A percentile compares a stretch with the other conserved stretches of the same genome.
phyloP scores from a whole-genome alignment of 345 rosid genomes.

The Salix viminalis region DNA sequence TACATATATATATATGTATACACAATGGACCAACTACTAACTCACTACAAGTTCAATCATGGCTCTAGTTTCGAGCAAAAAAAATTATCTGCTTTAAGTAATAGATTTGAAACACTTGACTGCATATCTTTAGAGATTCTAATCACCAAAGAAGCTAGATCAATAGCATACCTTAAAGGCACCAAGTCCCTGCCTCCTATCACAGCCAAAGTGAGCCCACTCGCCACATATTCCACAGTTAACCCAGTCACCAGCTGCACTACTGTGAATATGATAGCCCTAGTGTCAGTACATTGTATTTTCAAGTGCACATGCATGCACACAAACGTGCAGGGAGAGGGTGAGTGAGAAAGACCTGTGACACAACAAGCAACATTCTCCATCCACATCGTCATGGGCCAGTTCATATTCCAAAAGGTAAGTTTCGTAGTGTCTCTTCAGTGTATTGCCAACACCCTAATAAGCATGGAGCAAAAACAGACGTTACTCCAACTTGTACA shows the following conservation, averaged over 20 bases:
- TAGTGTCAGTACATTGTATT: conserved; percentile 15
- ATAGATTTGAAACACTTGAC: not conserved
- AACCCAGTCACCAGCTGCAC: conserved; percentile 99
- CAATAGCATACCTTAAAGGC: conserved; percentile 73
- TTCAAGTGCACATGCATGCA: no score
- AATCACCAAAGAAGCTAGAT: not conserved
- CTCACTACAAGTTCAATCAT: not conserved
- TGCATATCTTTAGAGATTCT: not conserved
- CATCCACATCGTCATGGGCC: conserved; percentile 97
- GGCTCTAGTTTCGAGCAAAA: not conserved
- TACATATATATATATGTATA: no score
- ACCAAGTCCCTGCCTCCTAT: conserved; percentile 93
- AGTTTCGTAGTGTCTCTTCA: conserved; percentile 93
- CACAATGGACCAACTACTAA: not conserved
- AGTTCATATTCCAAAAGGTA: conserved; percentile 91
- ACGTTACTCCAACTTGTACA: not conserved
- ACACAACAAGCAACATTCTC: conserved; percentile 96
- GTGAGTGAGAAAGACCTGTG: conserved; percentile 51
- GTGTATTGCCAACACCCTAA: conserved; percentile 95
- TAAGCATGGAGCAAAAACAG: not conserved
- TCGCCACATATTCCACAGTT: conserved; percentile 97
- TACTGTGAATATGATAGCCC: conserved; percentile 51
- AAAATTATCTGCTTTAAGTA: not conserved
- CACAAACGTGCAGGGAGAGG: not conserved
- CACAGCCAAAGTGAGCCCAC: conserved; percentile 99